A percentile compares a stretch with the other conserved stretches of the same genome.
These are phyloP conservation scores for Cryptococcus sp. DNA, from an alignment of 1,284 basidiomycete genomes.

Conservation along the genomic window DNA sequence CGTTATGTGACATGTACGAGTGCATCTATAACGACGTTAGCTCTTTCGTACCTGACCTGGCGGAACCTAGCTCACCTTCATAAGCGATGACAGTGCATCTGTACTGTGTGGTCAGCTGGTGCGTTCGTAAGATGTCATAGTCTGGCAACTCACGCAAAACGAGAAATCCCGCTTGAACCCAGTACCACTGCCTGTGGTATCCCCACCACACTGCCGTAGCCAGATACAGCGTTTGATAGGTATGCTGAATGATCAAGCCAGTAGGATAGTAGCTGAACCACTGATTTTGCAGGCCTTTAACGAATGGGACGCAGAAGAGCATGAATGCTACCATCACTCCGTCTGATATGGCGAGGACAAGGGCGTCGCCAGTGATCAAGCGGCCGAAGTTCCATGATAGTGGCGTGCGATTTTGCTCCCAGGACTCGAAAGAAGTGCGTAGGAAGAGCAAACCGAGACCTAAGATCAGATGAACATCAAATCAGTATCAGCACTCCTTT, in stretches of 20 bases:
- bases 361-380: conserved; percentile 83
- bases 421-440: conserved; percentile 71
- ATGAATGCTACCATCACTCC: conserved; percentile 75
- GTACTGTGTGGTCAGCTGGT: conserved; percentile 6
- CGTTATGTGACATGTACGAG: conserved; percentile 89
- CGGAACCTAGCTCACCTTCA: conserved; percentile 42
- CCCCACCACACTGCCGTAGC: conserved; percentile 63
- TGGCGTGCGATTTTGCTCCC: conserved; percentile 74
- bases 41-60: neutral
- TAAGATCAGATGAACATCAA: conserved; percentile 5
- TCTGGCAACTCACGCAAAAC: conserved; percentile 64
- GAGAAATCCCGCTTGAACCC: conserved; percentile 96
- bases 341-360: conserved; percentile 82
- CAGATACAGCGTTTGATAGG: conserved; percentile 71
- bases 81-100: conserved; percentile 51
- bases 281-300: conserved; percentile 70
- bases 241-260: conserved; percentile 74
- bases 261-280: conserved; percentile 77
- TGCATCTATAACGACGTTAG: conserved; percentile 61
- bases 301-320: conserved; percentile 76
- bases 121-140: neutral
- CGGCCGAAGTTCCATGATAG: conserved; percentile 80
- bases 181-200: conserved; percentile 79
- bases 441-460: conserved; percentile 79
- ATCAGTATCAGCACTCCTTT: neutral